Base-by-base conservation (phyloP, 225 moss, liverwort and hornwort species). In the Bryoerythrophyllum caledonicum region DNA sequence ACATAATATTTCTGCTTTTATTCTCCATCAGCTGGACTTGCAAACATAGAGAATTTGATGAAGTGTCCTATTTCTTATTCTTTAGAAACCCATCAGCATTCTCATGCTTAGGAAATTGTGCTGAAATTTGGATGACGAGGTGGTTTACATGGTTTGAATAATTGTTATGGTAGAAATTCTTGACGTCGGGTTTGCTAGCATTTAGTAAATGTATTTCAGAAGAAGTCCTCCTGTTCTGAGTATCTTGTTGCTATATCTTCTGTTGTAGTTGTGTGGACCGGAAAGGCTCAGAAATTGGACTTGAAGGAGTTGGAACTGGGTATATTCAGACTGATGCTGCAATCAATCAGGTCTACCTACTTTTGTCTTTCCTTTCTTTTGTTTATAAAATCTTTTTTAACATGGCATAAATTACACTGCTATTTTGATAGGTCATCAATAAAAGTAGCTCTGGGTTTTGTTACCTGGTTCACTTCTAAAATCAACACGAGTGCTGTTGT, bases 261-360 rank as follows among this genome's bases (percentile, higher is more conserved):
- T 81, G 37, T 69, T 76, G 60, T 77, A 96, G 96, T 68, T 94
- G 91, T 76, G 94, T 96, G 23, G 92, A 94, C 70, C 85, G 94
- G 19, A 96, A 94, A 78, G 92, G 94, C 70, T 62, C 91, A 52
- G 94, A 96, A 85, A 92, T 96, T 80, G 96, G 96, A 64, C 85
- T 94, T 81, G 83, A 78, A 63, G 94, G 94, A 78, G 85, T 89
- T 78, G 87, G 86, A 77, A 91, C 80, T 73, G 89, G 91, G 40
- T 96, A 87, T 35, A 94, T 96, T 65, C 94, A 96, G 68, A 96
- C 86, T 43, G 94, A 96, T 86, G 92, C 90, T 80, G 92, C 94
- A 76, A 91, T 96, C 70, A 96, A 94, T 70, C 92, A 96, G 91
- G 96, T 94, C 76, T 40, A 11, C 14, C 35, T 35, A 7, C 35